Conservation (phyloP, 2,329 filamentous ascomycete genomes). For the Aspergillus sclerotialis region DNA sequence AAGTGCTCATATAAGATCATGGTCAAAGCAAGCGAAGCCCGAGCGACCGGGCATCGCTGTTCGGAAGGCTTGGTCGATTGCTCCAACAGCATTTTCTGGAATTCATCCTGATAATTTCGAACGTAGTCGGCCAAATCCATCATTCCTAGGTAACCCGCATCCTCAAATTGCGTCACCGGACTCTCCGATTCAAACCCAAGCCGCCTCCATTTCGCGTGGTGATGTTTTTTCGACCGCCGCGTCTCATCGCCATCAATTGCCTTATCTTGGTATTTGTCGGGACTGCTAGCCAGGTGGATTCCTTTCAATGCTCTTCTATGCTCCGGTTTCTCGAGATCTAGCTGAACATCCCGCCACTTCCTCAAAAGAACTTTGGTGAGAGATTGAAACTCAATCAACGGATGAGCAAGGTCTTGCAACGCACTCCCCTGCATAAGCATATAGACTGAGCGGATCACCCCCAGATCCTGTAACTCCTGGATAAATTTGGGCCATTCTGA, state of each 20-base stretch:
- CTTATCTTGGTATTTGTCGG: constrained; percentile 25
- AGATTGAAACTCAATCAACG: constrained; percentile 85
- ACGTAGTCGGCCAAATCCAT: constrained; percentile 97
- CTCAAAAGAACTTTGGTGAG: constrained; percentile 80
- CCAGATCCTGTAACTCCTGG: constrained; percentile 84
- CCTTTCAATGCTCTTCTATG: constrained; percentile 82
- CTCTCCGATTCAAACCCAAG: constrained; percentile 88
- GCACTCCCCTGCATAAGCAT: constrained; percentile 90
- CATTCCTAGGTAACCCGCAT: constrained; percentile 84
- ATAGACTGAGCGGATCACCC: constrained; percentile 86
- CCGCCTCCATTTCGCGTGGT: constrained; percentile 86
- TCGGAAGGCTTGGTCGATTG: constrained; percentile 66
- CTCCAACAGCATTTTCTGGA: constrained; percentile 86
- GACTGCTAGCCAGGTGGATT: constrained; percentile 70
- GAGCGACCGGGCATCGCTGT: constrained; percentile 78
- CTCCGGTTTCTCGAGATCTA: constrained; percentile 81
- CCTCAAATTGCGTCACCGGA: constrained; percentile 76
- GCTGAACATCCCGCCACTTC: constrained; percentile 78
- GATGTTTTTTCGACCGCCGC: constrained; percentile 63
- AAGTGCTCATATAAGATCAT: constrained; percentile 91
- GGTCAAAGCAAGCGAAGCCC: constrained; percentile 79
- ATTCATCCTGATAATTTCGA: constrained; percentile 81
- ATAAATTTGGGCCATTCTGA: constrained; percentile 95
- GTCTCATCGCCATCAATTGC: constrained; percentile 30
- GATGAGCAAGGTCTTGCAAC: constrained; percentile 81